phyloP scores from a whole-genome alignment of 2,329 filamentous ascomycete genomes.

The Penicillium brasilianum region DNA sequence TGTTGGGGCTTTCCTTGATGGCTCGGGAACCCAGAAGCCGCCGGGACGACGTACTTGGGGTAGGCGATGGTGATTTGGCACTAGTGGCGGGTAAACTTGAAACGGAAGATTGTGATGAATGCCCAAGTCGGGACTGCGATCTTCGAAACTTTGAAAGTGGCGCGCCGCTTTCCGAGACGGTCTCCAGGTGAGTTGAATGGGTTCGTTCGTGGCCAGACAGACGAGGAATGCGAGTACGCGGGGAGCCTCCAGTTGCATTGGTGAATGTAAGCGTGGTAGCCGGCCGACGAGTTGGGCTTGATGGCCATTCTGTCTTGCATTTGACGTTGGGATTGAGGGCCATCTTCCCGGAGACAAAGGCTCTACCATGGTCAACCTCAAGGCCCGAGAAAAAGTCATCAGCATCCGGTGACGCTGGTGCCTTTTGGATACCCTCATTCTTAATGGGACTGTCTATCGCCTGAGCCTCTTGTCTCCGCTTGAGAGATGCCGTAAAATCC shows the following conservation, averaged over 20 bases:
- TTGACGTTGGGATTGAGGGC: slow-evolving; percentile 91
- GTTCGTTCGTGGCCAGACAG: slow-evolving; percentile 73
- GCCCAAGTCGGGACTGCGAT: slow-evolving; percentile 69
- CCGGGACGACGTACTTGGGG: slow-evolving; percentile 65
- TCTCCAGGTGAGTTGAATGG: slow-evolving; percentile 76
- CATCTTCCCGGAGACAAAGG: slow-evolving; percentile 79
- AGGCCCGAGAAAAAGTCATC: slow-evolving; percentile 87
- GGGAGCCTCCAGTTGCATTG: slow-evolving; percentile 65
- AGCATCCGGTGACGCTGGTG: slow-evolving; percentile 37
- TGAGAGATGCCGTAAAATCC: slow-evolving; percentile 78
- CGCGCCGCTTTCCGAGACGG: slow-evolving; percentile 87
- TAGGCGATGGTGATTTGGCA: slow-evolving; percentile 62
- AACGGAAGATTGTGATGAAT: slow-evolving; percentile 71
- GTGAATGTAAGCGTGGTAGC: slow-evolving; percentile 91
- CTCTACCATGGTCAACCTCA: slow-evolving; percentile 81
- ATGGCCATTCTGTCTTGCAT: slow-evolving; percentile 72
- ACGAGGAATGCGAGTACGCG: slow-evolving; percentile 75
- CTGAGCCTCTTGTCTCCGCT: slow-evolving; percentile 66
- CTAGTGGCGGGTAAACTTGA: slow-evolving; percentile 67
- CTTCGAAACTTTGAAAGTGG: slow-evolving; percentile 67
- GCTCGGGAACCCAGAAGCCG: slow-evolving; percentile 58
- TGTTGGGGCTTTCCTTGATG: slow-evolving; percentile 40
- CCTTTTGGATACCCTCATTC: slow-evolving; percentile 28
- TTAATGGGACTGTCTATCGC: slow-evolving; percentile 37
- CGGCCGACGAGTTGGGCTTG: slow-evolving; percentile 72